A percentile compares a stretch with the other conserved stretches of the same genome.
phyloP scores from a whole-genome alignment of 106 monocot species.

The Dendrobium catenatum region DNA sequence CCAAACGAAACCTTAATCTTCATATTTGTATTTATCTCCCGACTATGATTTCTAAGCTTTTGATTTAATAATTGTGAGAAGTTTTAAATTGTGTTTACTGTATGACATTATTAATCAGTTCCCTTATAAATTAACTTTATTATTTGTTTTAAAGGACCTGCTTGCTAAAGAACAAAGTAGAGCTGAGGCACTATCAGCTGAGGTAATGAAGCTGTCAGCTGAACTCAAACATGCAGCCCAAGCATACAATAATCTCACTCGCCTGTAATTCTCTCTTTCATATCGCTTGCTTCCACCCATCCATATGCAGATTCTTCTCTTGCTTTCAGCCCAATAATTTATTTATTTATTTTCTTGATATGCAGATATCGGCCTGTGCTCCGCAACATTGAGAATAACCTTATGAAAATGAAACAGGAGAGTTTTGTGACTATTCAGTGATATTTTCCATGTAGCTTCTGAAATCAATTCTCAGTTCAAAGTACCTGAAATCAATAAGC shows the following conservation, averaged over 20 bases:
- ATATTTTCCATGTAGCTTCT: background rate
- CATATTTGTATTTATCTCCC: too few species aligned
- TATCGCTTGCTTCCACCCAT: background rate
- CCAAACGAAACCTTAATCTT: too few species aligned
- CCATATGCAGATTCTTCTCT: background rate
- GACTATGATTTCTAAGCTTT: too few species aligned
- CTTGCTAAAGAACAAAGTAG: conserved; percentile 74
- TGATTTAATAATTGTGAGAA: too few species aligned
- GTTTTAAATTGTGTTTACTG: too few species aligned
- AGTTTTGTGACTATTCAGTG: conserved; percentile 32
- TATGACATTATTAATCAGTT: background rate
- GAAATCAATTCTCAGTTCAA: background rate
- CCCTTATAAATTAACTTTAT: background rate
- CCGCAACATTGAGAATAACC: conserved; percentile 67
- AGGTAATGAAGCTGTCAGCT: conserved; percentile 71
- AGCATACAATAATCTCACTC: conserved; percentile 57
- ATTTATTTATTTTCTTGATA: background rate
- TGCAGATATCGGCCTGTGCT: conserved; percentile 92
- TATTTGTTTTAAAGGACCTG: conserved; percentile 32
- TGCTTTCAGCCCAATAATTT: background rate
- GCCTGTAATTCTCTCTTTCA: conserved; percentile 37
- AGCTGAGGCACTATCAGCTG: conserved; percentile 67
- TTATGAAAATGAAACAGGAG: conserved; percentile 96
- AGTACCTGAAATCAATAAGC: background rate
- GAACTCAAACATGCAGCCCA: conserved; percentile 62